Percentiles rank a stretch among this genome's conserved stretches.
Conservation (phyloP, 2,329 filamentous ascomycete species). For the Penicillium expansum region DNA sequence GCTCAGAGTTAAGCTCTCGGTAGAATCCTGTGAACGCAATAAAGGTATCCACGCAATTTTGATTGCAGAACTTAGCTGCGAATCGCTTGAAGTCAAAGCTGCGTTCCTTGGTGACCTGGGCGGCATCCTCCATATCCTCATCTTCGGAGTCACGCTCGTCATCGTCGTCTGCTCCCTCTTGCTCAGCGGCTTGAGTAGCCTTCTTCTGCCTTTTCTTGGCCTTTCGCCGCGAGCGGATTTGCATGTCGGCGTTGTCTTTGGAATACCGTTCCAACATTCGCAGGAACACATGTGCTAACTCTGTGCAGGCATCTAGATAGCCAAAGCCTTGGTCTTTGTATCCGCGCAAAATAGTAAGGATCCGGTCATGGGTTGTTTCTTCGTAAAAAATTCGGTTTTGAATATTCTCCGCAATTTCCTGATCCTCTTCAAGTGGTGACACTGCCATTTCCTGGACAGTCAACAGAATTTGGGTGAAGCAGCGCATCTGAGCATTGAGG, state of each 20-base stretch:
- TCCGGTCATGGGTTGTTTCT: conserved; percentile 84
- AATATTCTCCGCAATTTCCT: conserved; percentile 97
- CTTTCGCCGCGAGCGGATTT: conserved; percentile 77
- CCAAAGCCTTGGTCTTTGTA: conserved; percentile 94
- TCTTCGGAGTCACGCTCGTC: conserved; percentile 60
- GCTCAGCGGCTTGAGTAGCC: conserved; percentile 39
- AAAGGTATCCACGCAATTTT: conserved; percentile 86
- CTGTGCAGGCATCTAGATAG: conserved; percentile 87
- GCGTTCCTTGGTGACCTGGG: conserved; percentile 72
- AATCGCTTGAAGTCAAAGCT: conserved; percentile 94
- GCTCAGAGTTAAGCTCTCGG: conserved; percentile 70
- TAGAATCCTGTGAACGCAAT: conserved; percentile 77
- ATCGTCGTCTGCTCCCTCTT: conserved; percentile 57
- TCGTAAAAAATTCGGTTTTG: conserved; percentile 98
- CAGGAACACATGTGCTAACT: conserved; percentile 86
- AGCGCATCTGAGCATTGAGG: conserved; percentile 82
- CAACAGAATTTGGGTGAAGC: conserved; percentile 89
- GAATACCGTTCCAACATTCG: conserved; percentile 90
- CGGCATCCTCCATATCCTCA: conserved; percentile 70
- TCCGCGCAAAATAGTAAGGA: conserved; percentile 74
- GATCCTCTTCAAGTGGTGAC: conserved; percentile 82
- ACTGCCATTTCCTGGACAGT: conserved; percentile 91
- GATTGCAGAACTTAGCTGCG: conserved; percentile 73
- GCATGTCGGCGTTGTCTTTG: conserved; percentile 90
- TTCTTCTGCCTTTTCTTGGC: conserved; percentile 67